phyloP scores from a whole-genome alignment of 345 rosid genomes.

The Kandelia obovata region DNA sequence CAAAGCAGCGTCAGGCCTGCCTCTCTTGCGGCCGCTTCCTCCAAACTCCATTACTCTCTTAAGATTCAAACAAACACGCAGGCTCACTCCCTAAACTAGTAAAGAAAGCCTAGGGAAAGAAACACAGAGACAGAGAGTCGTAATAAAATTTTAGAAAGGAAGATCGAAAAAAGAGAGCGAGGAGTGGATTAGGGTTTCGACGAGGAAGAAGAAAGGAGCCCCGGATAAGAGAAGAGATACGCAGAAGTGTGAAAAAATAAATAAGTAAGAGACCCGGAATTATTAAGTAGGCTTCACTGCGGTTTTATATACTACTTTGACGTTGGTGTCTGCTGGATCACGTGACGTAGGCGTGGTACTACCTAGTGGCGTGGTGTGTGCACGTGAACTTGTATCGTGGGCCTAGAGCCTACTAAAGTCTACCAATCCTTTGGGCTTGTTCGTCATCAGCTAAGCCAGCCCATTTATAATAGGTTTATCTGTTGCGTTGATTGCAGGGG shows the following conservation, averaged over 20 bases:
- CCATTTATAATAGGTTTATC: too few relatives aligned
- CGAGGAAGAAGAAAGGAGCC: not conserved
- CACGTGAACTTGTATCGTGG: too few relatives aligned
- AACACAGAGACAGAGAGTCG: not conserved
- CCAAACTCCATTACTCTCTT: not conserved
- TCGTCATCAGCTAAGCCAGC: too few relatives aligned
- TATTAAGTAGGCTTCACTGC: constrained; percentile 13
- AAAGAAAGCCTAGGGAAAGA: too few relatives aligned
- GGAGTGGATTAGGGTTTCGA: constrained; percentile 14
- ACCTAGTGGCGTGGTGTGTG: too few relatives aligned
- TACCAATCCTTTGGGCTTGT: too few relatives aligned
- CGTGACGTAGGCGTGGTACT: too few relatives aligned
- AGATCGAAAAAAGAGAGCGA: not conserved
- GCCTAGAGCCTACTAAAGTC: too few relatives aligned
- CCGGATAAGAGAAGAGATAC: not conserved
- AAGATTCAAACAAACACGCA: too few relatives aligned
- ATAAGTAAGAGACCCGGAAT: not conserved
- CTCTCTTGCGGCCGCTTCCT: constrained; percentile 29
- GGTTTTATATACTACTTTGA: not conserved
- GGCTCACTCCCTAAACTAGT: too few relatives aligned
- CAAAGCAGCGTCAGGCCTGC: constrained; percentile 48
- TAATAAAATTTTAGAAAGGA: too few relatives aligned
- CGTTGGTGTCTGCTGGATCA: not conserved
- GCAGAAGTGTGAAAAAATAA: not conserved
- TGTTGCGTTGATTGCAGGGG: too few relatives aligned